A percentile compares a stretch with the other conserved stretches of the same genome.
These are phyloP conservation scores for Blastocystis sp. DNA, from an alignment of 352 stramenopile genomes.

Conservation along the genomic window DNA sequence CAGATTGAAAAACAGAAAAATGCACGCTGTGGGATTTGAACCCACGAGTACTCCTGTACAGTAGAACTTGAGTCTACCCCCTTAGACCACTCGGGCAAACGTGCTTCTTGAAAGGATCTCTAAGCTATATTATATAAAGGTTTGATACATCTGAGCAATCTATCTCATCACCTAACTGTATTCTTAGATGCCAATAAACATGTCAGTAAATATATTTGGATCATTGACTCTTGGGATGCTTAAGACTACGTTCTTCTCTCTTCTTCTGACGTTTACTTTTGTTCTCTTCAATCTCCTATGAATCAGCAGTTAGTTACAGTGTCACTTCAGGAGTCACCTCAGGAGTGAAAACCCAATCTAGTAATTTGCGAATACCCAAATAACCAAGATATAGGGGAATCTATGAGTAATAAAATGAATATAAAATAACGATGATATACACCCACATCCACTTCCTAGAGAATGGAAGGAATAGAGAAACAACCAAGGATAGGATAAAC, in stretches of 20 bases:
- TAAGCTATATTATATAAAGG: not conserved
- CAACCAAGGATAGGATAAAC: constrained; percentile 42
- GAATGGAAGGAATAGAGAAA: constrained; percentile 43
- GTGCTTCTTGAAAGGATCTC: constrained; percentile 49
- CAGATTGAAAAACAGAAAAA: constrained; percentile 68
- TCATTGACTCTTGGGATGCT: not conserved
- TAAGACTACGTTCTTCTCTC: not conserved
- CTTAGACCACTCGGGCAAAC: constrained; percentile 78
- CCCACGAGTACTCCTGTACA: constrained; percentile 77
- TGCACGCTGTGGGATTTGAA: constrained; percentile 79
- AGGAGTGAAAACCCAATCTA: constrained; percentile 56
- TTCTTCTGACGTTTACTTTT: constrained; percentile 65
- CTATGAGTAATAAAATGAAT: not conserved
- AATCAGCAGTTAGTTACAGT: not conserved
- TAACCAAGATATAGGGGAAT: constrained; percentile 50
- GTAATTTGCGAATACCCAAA: constrained; percentile 5
- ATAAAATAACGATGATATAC: constrained; percentile 27
- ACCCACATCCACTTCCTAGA: constrained; percentile 61
- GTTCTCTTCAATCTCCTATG: constrained; percentile 47
- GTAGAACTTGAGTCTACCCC: constrained; percentile 77
- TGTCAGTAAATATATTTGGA: too few relatives aligned
- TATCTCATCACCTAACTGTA: too few relatives aligned
- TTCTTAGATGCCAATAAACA: too few relatives aligned
- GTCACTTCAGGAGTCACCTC: constrained; percentile 33
- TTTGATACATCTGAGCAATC: too few relatives aligned